phyloP scores from a whole-genome alignment of 345 rosid genomes.

The Microcos paniculata region DNA sequence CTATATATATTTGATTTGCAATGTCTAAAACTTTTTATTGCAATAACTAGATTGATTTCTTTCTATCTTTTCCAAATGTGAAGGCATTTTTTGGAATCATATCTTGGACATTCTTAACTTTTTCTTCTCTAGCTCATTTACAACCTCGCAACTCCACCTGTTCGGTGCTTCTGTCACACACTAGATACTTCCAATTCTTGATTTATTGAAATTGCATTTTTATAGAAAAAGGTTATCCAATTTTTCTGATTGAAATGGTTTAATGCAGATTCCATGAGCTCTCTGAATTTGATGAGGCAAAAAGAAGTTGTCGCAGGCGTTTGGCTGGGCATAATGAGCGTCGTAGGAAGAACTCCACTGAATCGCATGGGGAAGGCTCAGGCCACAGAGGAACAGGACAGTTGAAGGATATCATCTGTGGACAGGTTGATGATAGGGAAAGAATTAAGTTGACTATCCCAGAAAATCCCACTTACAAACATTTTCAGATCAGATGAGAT shows the following conservation, averaged over 20 bases:
- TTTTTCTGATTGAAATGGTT: neutral
- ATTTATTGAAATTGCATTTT: neutral
- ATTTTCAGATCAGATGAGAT: conserved; percentile 44
- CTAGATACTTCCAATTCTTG: neutral
- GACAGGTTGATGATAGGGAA: conserved; percentile 40
- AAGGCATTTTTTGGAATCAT: neutral
- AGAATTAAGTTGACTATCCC: conserved; percentile 38
- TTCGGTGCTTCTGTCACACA: neutral
- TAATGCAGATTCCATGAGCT: conserved; percentile 52
- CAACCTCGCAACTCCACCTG: neutral
- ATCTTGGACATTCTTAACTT: neutral
- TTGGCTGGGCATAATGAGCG: conserved; percentile 67
- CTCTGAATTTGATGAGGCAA: conserved; percentile 50
- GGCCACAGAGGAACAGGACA: conserved; percentile 21
- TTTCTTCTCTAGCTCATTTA: neutral
- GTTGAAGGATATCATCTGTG: conserved; percentile 36
- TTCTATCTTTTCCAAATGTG: neutral
- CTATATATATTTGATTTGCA: neutral
- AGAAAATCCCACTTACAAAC: conserved; percentile 42
- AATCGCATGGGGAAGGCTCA: conserved; percentile 35
- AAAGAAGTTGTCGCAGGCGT: conserved; percentile 58
- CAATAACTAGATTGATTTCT: neutral
- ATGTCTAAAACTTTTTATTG: neutral
- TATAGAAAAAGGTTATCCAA: neutral
- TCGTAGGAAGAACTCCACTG: conserved; percentile 45